Base-by-base conservation (phyloP, 495 filamentous ascomycete species). In the Talaromyces wortmannii region DNA sequence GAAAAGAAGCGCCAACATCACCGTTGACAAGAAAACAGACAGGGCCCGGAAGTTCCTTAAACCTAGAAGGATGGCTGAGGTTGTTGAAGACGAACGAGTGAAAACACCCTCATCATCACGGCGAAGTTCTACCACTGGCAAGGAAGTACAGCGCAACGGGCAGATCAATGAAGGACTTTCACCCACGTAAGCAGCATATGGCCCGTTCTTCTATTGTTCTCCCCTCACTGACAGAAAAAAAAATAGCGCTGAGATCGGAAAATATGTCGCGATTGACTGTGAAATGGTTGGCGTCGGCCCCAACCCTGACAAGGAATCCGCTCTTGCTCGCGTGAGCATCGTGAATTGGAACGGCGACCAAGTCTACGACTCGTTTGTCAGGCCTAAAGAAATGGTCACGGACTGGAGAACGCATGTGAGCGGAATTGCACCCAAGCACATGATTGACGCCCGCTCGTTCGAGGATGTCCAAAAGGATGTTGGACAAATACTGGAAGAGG, bases 241-340 rank as follows among this genome's bases (percentile, higher is more conserved):
- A 15, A 30, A n/a, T 53, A 78, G 75, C 31, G 67, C 63, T 13
- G 81, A 87, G 46, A 64, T 87, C 46, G 92, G 91, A 50, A 94
- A 90, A 78, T 97, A 94, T 63, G 67, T 98, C 45, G 87, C 90
- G 33, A 80, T 98, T 45, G 95, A 98, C 74, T 97, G 94, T 70
- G 94, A 98, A 73, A 98, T 98, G 94, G 92, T 98, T 15, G 94
- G 94, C 42, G 83, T 91, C 10, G 90, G 90, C 2, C 83, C 86
- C 1, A 76, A 79, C 33, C 78, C 78, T 4, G 83, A 86, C 43
- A 67, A 73, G 46, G 82, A 88, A 62, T 86, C 84, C 10, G 82
- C 81, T 3, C 80, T 97, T 31, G 94, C 95, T 3, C 81, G 94
- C 11, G 86, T 91, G 52, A 91, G 87, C 63, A 75, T 95, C 18